phyloP scores from a whole-genome alignment of 176 grass and related monocot genomes.

The Melocanna baccifera region DNA sequence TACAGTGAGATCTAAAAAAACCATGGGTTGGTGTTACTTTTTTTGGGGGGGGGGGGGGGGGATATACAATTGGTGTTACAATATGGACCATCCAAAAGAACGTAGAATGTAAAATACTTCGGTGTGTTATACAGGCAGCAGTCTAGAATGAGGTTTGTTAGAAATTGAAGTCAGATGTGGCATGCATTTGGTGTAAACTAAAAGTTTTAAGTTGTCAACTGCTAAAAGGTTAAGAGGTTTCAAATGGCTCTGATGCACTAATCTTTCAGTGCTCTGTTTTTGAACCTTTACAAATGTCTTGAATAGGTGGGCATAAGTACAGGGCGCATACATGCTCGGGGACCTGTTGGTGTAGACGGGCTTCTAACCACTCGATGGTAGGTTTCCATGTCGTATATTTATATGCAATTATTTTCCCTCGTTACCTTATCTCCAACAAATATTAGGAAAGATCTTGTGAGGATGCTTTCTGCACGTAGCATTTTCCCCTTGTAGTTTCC shows the following conservation, averaged over 20 bases:
- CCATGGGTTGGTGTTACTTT: background rate
- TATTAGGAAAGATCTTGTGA: background rate
- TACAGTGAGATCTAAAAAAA: background rate
- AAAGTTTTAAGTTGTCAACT: background rate
- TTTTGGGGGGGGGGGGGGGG: no score
- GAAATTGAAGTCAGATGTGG: background rate
- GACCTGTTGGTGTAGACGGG: slow-evolving; percentile 96
- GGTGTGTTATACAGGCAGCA: background rate
- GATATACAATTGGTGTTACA: background rate
- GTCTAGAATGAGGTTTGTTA: background rate
- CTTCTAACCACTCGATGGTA: slow-evolving; percentile 95
- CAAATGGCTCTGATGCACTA: background rate
- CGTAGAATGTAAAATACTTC: background rate
- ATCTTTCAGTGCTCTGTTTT: background rate
- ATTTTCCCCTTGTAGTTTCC: background rate
- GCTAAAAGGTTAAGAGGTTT: background rate
- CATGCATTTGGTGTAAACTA: background rate
- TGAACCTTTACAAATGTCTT: slow-evolving; percentile 34
- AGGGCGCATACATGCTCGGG: slow-evolving; percentile 95
- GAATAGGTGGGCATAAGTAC: slow-evolving; percentile 97
- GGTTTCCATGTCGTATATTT: background rate
- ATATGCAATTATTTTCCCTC: slow-evolving; percentile 4
- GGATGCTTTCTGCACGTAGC: background rate
- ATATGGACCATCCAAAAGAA: background rate
- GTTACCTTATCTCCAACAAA: background rate